phyloP scores from a whole-genome alignment of 345 rosid species.

The Syzygium oleosum region DNA sequence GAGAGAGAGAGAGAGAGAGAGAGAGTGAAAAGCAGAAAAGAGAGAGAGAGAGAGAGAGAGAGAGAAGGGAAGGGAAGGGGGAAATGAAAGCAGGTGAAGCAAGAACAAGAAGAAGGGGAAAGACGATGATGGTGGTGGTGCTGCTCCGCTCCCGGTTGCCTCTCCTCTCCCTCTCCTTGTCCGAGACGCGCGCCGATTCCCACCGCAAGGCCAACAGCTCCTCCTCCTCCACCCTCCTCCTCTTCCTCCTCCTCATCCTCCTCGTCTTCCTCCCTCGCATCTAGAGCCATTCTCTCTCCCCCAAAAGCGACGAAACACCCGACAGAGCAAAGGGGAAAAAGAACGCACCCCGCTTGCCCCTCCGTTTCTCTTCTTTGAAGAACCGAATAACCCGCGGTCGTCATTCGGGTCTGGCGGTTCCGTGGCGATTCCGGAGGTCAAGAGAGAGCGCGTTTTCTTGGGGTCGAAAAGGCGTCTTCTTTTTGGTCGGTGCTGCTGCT shows the following conservation, averaged over 20 bases:
- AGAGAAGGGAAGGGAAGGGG: not conserved
- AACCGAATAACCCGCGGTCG: not conserved
- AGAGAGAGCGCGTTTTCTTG: not conserved
- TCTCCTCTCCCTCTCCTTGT: not conserved
- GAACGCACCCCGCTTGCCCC: not conserved
- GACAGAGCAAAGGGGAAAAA: not conserved
- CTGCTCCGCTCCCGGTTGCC: not conserved
- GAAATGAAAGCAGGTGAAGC: slow-evolving; percentile 6
- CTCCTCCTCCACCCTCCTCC: not conserved
- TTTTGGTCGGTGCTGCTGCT: not conserved
- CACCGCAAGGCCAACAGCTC: slow-evolving; percentile 39
- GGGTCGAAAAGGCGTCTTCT: not conserved
- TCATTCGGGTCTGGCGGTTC: not conserved
- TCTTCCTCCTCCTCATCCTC: slow-evolving; percentile 25
- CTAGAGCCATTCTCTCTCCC: not conserved
- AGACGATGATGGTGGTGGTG: not conserved
- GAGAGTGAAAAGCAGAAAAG: not conserved
- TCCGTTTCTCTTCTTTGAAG: not conserved
- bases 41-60: not conserved
- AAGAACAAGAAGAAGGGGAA: not conserved
- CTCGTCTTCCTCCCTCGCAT: slow-evolving; percentile 16
- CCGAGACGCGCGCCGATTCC: slow-evolving; percentile 64
- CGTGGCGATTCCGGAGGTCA: not conserved
- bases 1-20: not conserved
- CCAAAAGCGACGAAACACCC: not conserved